Conservation (phyloP, 73 alveolate genomes). For the Urostyla sp. region DNA sequence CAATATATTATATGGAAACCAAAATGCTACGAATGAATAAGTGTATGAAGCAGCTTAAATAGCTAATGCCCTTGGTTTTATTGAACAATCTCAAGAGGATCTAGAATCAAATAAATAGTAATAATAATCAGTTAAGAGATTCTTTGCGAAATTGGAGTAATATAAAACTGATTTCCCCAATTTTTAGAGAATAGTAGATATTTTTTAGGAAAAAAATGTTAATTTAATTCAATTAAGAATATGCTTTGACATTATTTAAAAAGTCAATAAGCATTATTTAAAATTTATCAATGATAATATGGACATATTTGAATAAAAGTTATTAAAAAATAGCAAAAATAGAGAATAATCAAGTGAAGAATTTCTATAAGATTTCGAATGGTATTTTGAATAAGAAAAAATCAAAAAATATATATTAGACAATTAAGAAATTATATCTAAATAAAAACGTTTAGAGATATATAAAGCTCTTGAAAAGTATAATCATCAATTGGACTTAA, state of each 20-base stretch:
- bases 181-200: too few relatives aligned
- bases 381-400: neutral
- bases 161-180: neutral
- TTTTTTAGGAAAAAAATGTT: neutral
- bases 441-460: too few relatives aligned
- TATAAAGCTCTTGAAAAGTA: too few relatives aligned
- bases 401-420: neutral
- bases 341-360: neutral
- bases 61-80: slow-evolving; percentile 46
- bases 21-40: slow-evolving; percentile 23
- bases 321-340: neutral
- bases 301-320: neutral
- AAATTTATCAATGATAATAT: neutral
- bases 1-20: slow-evolving; percentile 68
- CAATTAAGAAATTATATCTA: too few relatives aligned
- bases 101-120: neutral
- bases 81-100: neutral
- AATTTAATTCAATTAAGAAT: too few relatives aligned
- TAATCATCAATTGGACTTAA: too few relatives aligned
- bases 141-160: neutral
- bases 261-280: neutral
- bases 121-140: neutral
- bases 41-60: slow-evolving; percentile 21
- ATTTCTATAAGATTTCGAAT: neutral
- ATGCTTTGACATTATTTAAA: neutral